These are phyloP conservation scores for Aureococcus anophagefferens DNA, from an alignment of 108 stramenopile species.

Conservation along the genomic window DNA sequence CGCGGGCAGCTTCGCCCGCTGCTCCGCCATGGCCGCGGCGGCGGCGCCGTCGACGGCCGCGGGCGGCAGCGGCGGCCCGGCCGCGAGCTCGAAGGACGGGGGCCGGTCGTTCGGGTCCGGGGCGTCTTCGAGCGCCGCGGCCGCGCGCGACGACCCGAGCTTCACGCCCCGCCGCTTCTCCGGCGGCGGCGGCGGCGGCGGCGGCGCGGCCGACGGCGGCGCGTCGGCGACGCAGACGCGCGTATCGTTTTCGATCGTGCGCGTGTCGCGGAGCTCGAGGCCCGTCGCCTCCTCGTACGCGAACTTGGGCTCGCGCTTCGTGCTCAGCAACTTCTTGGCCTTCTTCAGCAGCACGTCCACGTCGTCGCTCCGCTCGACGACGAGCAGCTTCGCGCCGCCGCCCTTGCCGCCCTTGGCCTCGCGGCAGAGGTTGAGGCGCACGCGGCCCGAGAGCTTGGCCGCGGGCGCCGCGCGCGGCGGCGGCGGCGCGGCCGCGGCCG, in stretches of 20 bases:
- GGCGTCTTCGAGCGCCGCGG: no score
- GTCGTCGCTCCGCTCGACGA: neutral
- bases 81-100: no score
- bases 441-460: neutral
- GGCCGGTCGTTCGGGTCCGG: no score
- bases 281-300: neutral
- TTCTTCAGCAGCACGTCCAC: neutral
- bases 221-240: neutral
- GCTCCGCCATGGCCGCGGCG: neutral
- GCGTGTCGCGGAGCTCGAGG: neutral
- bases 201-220: neutral
- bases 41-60: neutral
- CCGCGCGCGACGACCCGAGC: no score
- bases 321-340: neutral
- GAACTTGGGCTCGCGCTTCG: neutral
- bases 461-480: neutral
- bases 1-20: conserved; percentile 38
- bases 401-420: neutral
- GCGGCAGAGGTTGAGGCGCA: neutral
- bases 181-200: neutral
- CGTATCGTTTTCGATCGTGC: neutral
- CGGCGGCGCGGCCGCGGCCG: neutral
- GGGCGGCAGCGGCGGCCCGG: no score
- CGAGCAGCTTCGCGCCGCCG: neutral
- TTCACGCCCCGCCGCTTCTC: no score